These are phyloP conservation scores for Drosera capensis DNA, from an alignment of 148 eudicot genomes.

Conservation along the genomic window DNA sequence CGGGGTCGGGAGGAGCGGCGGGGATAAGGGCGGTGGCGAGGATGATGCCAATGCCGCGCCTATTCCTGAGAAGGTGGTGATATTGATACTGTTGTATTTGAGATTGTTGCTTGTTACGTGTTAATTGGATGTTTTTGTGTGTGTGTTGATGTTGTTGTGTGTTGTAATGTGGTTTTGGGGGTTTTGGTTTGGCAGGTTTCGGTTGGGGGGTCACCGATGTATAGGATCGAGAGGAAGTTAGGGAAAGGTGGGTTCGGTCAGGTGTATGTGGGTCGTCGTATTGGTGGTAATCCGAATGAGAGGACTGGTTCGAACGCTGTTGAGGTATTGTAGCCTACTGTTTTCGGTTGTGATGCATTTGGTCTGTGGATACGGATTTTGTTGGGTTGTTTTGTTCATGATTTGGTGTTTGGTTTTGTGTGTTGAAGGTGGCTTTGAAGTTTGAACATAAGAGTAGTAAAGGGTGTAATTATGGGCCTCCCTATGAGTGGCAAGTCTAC, in stretches of 20 bases:
- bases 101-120: background rate
- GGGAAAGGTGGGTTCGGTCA: constrained; percentile 96
- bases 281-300: constrained; percentile 49
- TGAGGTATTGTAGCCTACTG: constrained; percentile 41
- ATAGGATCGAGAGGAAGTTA: constrained; percentile 63
- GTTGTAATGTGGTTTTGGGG: background rate
- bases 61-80: constrained; percentile 51
- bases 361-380: background rate
- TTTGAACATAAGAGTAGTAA: constrained; percentile 31
- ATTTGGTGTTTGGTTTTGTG: background rate
- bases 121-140: background rate
- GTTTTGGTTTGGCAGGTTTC: constrained; percentile 32
- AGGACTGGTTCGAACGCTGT: constrained; percentile 45
- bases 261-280: constrained; percentile 80
- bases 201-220: constrained; percentile 65
- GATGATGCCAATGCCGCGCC: constrained; percentile 54
- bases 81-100: background rate
- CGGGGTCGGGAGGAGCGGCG: constrained; percentile 21
- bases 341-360: background rate
- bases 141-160: background rate
- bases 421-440: constrained; percentile 27
- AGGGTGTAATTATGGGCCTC: constrained; percentile 41
- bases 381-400: background rate
- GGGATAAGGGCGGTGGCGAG: constrained; percentile 29
- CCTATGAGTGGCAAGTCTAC: constrained; percentile 41